Percentiles rank a stretch among this genome's conserved stretches.
Evolutionary conservation across 805 yeast genomes (phyloP).

Genomic region (Schwanniomyces vanrijiae): DNA sequence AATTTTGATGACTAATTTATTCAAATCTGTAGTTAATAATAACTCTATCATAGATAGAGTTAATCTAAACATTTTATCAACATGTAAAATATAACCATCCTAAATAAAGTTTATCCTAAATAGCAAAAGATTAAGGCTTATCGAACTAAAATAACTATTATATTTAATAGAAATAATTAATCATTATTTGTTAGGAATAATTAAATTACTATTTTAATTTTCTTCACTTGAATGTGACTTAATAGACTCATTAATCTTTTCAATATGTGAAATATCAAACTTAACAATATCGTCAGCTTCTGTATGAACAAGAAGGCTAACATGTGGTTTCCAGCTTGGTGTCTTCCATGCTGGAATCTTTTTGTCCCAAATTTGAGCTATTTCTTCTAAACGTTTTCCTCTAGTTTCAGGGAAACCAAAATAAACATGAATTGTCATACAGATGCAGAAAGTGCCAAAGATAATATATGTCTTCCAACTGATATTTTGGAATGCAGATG

Average conservation of each 20-base stretch:
- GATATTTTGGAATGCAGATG: conserved; percentile 49
- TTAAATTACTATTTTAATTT: neutral
- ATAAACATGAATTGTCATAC: conserved; percentile 46
- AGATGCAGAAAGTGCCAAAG: conserved; percentile 48
- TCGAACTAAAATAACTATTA: too few relatives aligned
- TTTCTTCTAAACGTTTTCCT: conserved; percentile 60
- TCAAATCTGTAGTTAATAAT: too few relatives aligned
- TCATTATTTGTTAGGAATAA: neutral
- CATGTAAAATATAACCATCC: too few relatives aligned
- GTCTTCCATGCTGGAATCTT: conserved; percentile 39
- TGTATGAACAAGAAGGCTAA: conserved; percentile 12
- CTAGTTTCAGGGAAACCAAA: conserved; percentile 63
- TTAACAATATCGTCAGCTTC: neutral
- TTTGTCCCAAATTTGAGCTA: conserved; percentile 42
- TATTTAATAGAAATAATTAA: too few relatives aligned
- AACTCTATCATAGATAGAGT: too few relatives aligned
- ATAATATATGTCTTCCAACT: conserved; percentile 47
- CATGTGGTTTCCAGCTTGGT: conserved; percentile 25
- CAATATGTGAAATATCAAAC: neutral
- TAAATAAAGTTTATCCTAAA: too few relatives aligned
- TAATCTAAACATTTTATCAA: too few relatives aligned
- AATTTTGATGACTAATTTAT: conserved; percentile 20
- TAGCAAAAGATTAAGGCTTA: too few relatives aligned
- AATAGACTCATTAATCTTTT: neutral
- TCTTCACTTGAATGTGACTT: neutral